Evolutionary conservation across 2,329 filamentous ascomycete genomes (phyloP).

Genomic region (Aspergillaceae sp.): DNA sequence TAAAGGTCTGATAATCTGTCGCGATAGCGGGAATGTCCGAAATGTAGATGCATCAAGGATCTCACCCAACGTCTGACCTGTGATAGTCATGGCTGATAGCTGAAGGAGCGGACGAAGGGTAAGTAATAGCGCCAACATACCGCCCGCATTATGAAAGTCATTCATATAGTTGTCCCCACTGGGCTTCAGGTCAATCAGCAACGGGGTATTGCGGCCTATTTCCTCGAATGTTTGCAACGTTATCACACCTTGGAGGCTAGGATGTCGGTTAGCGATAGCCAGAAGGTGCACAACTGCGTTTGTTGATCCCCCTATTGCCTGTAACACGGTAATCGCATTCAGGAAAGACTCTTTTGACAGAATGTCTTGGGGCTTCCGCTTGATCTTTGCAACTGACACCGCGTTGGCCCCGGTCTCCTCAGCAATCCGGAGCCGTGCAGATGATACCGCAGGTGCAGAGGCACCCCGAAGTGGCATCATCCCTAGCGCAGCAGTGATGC

Average conservation of each 20-base stretch:
- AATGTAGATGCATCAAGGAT: slow-evolving; percentile 37
- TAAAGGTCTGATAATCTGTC: slow-evolving; percentile 38
- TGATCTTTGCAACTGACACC: slow-evolving; percentile 34
- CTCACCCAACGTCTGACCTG: slow-evolving; percentile 41
- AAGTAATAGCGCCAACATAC: slow-evolving; percentile 43
- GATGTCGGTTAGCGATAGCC: slow-evolving; percentile 48
- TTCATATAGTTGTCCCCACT: slow-evolving; percentile 48
- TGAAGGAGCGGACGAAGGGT: slow-evolving; percentile 40
- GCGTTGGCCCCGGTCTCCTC: slow-evolving; percentile 47
- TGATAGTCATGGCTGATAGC: slow-evolving; percentile 39
- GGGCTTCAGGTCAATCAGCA: slow-evolving; percentile 46
- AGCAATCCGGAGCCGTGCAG: slow-evolving; percentile 44
- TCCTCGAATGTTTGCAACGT: slow-evolving; percentile 41
- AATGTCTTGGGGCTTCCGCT: slow-evolving; percentile 37
- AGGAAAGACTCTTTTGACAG: slow-evolving; percentile 41
- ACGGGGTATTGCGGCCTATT: slow-evolving; percentile 39
- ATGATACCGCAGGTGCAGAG: slow-evolving; percentile 46
- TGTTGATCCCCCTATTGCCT: slow-evolving; percentile 49
- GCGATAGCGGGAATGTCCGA: slow-evolving; percentile 33
- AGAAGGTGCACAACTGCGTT: slow-evolving; percentile 49
- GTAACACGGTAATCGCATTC: slow-evolving; percentile 47
- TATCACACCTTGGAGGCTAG: slow-evolving; percentile 37
- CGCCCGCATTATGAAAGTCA: slow-evolving; percentile 48
- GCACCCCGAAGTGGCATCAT: slow-evolving; percentile 47
- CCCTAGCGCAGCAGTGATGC: slow-evolving; percentile 44